phyloP scores from a whole-genome alignment of 352 stramenopile genomes.

The Phytophthora ohioensis region DNA sequence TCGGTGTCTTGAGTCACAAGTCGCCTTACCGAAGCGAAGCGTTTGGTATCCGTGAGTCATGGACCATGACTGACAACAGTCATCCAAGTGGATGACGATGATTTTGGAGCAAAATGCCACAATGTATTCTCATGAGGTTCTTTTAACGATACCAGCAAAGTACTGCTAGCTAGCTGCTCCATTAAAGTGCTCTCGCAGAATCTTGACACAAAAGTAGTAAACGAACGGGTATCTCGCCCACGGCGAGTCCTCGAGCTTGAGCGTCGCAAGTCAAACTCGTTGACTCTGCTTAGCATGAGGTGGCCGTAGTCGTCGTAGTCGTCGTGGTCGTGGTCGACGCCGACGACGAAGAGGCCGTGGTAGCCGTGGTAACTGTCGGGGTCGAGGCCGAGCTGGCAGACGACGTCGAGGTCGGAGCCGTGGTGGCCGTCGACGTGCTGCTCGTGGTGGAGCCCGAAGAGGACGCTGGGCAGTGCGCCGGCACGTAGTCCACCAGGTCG shows the following conservation, averaged over 20 bases:
- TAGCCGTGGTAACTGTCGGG: conserved; percentile 14
- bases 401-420: conserved; percentile 23
- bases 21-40: no score
- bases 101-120: conserved; percentile 12
- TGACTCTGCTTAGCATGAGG: conserved; percentile 24
- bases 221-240: conserved; percentile 16
- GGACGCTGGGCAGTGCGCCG: conserved; percentile 27
- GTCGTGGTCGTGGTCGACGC: conserved; percentile 12
- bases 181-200: conserved; percentile 5
- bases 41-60: no score
- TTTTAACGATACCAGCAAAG: neutral
- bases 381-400: conserved; percentile 16
- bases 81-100: neutral
- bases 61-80: no score
- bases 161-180: neutral
- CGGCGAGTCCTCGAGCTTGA: conserved; percentile 1
- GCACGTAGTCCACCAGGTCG: conserved; percentile 40
- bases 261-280: neutral
- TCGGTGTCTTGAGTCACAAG: no score
- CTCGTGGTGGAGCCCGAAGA: conserved; percentile 31
- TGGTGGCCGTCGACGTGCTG: conserved; percentile 33
- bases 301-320: conserved; percentile 18
- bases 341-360: conserved; percentile 8
- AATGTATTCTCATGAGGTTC: conserved; percentile 18
- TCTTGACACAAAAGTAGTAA: conserved; percentile 6